Conservation (phyloP, 2,329 filamentous ascomycete species). For the Didymella segeticola region DNA sequence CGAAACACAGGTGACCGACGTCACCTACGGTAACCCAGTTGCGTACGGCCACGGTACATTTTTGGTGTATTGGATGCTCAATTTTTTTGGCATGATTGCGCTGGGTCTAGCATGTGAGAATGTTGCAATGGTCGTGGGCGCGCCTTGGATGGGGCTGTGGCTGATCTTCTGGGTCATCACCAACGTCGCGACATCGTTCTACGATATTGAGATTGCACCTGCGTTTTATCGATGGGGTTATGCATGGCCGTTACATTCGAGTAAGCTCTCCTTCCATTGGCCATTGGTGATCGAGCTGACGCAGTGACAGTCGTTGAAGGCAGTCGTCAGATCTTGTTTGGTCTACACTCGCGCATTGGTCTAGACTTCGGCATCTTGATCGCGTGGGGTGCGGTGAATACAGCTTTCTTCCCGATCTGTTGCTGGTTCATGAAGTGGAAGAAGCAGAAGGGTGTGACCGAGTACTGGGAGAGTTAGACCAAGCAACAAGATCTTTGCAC, state of each 20-base stretch:
- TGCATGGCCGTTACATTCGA: slow-evolving; percentile 68
- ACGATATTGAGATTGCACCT: slow-evolving; percentile 64
- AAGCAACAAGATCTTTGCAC: background rate
- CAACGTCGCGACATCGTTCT: slow-evolving; percentile 67
- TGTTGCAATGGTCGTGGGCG: slow-evolving; percentile 66
- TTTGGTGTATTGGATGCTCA: slow-evolving; percentile 68
- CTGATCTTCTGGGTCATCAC: slow-evolving; percentile 73
- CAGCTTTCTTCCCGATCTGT: slow-evolving; percentile 60
- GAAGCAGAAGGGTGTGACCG: slow-evolving; percentile 20
- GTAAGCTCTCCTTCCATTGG: slow-evolving; percentile 38
- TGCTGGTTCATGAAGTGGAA: slow-evolving; percentile 50
- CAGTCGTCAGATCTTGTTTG: slow-evolving; percentile 67
- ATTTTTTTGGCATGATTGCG: slow-evolving; percentile 68
- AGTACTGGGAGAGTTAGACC: slow-evolving; percentile 20
- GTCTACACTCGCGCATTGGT: slow-evolving; percentile 63
- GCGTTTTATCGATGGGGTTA: slow-evolving; percentile 68
- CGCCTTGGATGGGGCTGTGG: slow-evolving; percentile 68
- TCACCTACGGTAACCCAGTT: slow-evolving; percentile 53
- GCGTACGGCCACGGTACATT: slow-evolving; percentile 66
- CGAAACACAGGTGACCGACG: slow-evolving; percentile 51
- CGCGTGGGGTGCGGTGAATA: slow-evolving; percentile 63
- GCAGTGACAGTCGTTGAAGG: slow-evolving; percentile 61
- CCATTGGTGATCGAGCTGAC: slow-evolving; percentile 13
- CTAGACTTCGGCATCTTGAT: slow-evolving; percentile 68
- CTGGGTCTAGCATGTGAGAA: slow-evolving; percentile 70